Evolutionary conservation across 2,329 filamentous ascomycete species (phyloP).

Genomic region (Penicillium sp.): DNA sequence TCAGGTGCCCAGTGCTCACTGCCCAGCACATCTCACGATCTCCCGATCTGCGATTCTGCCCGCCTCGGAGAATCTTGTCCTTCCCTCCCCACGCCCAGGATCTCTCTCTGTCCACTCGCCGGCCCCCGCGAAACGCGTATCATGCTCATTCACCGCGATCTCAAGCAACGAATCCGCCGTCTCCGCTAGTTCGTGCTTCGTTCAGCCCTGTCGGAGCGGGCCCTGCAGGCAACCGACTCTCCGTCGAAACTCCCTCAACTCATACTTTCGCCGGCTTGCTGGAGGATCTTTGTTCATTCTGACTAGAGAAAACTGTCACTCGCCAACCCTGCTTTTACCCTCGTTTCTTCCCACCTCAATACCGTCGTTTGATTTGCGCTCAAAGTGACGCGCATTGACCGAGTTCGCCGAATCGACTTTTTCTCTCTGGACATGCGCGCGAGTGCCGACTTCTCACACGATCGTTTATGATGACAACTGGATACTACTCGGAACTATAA

Average conservation of each 20-base stretch:
- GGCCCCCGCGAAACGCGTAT: constrained; percentile 2
- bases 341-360: not conserved
- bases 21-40: not conserved
- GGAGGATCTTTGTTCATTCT: not conserved
- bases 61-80: constrained; percentile 4
- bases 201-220: constrained; percentile 20
- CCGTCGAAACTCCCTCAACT: constrained; percentile 6
- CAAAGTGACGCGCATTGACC: constrained; percentile 6
- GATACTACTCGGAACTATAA: constrained; percentile 12
- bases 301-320: not conserved
- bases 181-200: constrained; percentile 12
- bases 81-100: not conserved
- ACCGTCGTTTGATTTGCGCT: not conserved
- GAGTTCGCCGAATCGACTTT: constrained; percentile 1
- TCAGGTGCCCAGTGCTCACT: constrained; percentile 29
- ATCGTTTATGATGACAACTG: constrained; percentile 21
- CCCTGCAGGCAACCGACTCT: constrained; percentile 21
- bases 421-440: constrained; percentile 21
- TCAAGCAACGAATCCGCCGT: constrained; percentile 1
- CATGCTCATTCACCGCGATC: constrained; percentile 9
- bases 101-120: constrained; percentile 1
- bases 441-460: constrained; percentile 8
- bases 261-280: not conserved
- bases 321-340: not conserved
- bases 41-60: constrained; percentile 16